Conservation (phyloP, 1,284 basidiomycete species). For the Amylostereum areolatum region DNA sequence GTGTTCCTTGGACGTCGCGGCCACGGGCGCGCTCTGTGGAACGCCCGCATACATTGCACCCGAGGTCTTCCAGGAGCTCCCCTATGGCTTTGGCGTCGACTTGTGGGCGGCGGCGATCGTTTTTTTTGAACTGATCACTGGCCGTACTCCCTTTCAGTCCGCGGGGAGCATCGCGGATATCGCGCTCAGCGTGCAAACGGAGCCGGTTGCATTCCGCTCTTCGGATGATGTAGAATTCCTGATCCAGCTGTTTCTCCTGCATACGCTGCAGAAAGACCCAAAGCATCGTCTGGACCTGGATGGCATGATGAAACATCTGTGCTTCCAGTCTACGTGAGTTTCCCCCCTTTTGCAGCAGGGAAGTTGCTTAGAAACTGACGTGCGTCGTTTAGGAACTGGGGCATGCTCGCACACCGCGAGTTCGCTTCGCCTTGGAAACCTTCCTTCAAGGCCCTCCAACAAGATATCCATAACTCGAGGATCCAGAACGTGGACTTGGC, state of each 20-base stretch:
- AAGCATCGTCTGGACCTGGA: neutral
- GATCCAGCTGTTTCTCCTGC: neutral
- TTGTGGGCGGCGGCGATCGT: neutral
- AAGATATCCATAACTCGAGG: too few species aligned
- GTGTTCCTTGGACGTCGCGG: neutral
- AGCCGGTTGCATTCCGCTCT: neutral
- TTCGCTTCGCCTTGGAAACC: too few species aligned
- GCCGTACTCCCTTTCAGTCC: neutral
- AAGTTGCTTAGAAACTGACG: too few species aligned
- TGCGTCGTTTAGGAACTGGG: too few species aligned
- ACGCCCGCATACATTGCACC: conserved; percentile 1
- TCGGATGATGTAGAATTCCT: neutral
- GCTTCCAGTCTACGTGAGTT: too few species aligned
- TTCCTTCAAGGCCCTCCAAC: too few species aligned
- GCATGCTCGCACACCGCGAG: too few species aligned
- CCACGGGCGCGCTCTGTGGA: neutral
- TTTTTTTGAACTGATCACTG: neutral
- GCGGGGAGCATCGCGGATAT: neutral
- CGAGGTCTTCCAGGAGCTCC: neutral
- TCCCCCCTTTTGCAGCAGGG: too few species aligned
- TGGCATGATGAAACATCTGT: neutral
- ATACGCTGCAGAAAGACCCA: neutral
- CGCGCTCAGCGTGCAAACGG: neutral
- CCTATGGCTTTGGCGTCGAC: conserved; percentile 2
- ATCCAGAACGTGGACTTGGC: too few species aligned